phyloP scores from a whole-genome alignment of 306 rosid species.

The barrel medic (Medicago truncatula) region DNA sequence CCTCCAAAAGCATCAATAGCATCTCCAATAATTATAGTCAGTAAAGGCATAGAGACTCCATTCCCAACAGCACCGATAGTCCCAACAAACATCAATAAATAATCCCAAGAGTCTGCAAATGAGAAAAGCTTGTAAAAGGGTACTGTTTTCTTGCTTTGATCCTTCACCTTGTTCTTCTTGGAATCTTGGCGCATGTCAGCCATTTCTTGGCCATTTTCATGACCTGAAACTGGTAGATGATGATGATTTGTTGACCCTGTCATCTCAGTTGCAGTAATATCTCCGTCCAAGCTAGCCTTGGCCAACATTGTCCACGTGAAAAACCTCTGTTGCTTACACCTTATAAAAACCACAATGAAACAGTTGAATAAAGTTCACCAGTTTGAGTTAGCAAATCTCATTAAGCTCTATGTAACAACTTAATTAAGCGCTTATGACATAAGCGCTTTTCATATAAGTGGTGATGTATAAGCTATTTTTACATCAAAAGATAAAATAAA shows the following conservation, averaged over 20 bases:
- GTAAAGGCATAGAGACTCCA: slow-evolving; percentile 60
- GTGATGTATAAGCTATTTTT: no score
- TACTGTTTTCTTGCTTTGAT: slow-evolving; percentile 50
- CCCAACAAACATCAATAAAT: slow-evolving; percentile 49
- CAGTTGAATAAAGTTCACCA: slow-evolving; percentile 31
- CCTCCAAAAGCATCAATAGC: slow-evolving; percentile 63
- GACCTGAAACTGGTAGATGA: slow-evolving; percentile 23
- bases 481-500: no score
- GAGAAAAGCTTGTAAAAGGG: slow-evolving; percentile 79
- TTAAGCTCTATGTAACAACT: no score
- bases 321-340: not conserved
- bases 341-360: not conserved
- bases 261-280: slow-evolving; percentile 33
- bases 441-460: no score
- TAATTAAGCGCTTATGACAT: no score
- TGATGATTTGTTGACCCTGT: slow-evolving; percentile 42
- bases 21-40: slow-evolving; percentile 64
- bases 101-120: slow-evolving; percentile 72
- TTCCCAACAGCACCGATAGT: slow-evolving; percentile 53
- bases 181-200: slow-evolving; percentile 36
- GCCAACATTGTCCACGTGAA: slow-evolving; percentile 45
- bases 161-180: slow-evolving; percentile 43
- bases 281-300: slow-evolving; percentile 42
- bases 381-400: not conserved
- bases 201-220: slow-evolving; percentile 37